Evolutionary conservation across 2,329 filamentous ascomycete species (phyloP).

Genomic region (Phialophora macrospora): DNA sequence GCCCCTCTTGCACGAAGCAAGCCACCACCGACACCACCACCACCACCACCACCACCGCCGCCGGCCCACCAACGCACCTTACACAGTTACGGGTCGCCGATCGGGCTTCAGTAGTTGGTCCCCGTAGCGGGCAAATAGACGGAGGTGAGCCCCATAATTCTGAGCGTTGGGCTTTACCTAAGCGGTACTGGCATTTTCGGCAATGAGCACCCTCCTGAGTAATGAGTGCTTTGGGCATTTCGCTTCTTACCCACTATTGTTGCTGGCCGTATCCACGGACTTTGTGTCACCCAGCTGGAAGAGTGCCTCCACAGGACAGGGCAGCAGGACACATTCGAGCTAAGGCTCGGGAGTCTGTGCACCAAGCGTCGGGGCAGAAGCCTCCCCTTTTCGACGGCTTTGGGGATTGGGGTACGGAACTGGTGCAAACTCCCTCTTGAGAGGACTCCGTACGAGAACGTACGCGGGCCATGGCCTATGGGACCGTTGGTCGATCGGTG

Average conservation of each 20-base stretch:
- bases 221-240: background rate
- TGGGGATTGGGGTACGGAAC: background rate
- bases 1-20: constrained; percentile 3
- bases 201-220: background rate
- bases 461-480: background rate
- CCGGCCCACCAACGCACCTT: background rate
- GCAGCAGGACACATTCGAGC: background rate
- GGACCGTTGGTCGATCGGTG: constrained; percentile 22
- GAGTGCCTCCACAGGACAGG: too few species aligned
- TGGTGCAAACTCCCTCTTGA: background rate
- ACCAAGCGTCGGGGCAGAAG: background rate
- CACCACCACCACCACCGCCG: too few species aligned
- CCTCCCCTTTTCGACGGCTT: background rate
- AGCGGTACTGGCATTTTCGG: constrained; percentile 1
- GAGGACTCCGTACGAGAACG: background rate
- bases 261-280: background rate
- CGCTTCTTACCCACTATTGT: constrained; percentile 2
- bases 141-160: constrained; percentile 7
- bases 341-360: background rate
- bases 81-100: constrained; percentile 15
- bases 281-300: too few species aligned
- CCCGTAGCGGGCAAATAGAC: constrained; percentile 19
- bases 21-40: background rate
- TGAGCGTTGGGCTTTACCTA: constrained; percentile 3
- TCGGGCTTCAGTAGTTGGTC: constrained; percentile 23